phyloP scores from a whole-genome alignment of 2,329 filamentous ascomycete species.

The Dactylonectria macrodidyma region DNA sequence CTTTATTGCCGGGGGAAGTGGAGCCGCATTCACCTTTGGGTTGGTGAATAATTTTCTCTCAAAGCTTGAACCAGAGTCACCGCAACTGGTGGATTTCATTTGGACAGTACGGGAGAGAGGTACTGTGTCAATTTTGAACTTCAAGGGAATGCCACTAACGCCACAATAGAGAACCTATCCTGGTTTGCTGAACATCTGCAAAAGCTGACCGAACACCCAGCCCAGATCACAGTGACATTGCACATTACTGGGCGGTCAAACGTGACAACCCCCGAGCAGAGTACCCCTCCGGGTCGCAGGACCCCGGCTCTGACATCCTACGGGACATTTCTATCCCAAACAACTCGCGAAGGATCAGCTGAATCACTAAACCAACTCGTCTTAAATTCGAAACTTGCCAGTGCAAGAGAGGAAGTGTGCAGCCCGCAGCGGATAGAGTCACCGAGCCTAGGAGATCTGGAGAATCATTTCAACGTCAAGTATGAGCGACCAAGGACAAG shows the following conservation, averaged over 20 bases:
- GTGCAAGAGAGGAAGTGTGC: neutral
- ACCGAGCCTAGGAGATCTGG: neutral
- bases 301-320: constrained; percentile 13
- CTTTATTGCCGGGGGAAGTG: constrained; percentile 45
- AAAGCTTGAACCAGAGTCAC: neutral
- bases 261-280: neutral
- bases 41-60: constrained; percentile 28
- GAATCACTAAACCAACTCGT: constrained; percentile 7
- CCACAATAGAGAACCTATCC: neutral
- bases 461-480: constrained; percentile 2
- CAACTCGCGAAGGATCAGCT: neutral
- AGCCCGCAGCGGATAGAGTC: neutral
- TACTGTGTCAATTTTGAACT: neutral
- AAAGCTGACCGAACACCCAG: constrained; percentile 1
- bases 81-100: constrained; percentile 28
- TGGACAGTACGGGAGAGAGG: constrained; percentile 34
- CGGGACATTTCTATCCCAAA: constrained; percentile 14
- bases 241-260: constrained; percentile 18
- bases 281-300: neutral
- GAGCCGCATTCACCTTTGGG: constrained; percentile 45
- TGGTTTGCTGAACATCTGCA: constrained; percentile 19
- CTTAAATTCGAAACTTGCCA: neutral
- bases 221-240: constrained; percentile 5
- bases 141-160: neutral
- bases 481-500: neutral